A percentile compares a stretch with the other conserved stretches of the same genome.
Conservation (phyloP, 305 asterid species). For the Fraxinus albicans region DNA sequence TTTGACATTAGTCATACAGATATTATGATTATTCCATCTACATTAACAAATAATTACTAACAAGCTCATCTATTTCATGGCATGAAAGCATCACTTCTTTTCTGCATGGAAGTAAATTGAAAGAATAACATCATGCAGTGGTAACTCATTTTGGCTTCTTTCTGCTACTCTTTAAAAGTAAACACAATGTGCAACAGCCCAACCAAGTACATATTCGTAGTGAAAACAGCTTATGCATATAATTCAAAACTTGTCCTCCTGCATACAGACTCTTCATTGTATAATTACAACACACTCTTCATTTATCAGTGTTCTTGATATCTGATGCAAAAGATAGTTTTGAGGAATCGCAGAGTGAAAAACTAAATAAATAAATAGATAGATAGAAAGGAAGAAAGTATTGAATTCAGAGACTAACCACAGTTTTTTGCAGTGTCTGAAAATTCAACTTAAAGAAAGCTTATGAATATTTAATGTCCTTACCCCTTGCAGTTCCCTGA, state of each 20-base stretch:
- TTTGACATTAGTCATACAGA: neutral
- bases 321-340: neutral
- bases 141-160: neutral
- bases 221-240: neutral
- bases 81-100: neutral
- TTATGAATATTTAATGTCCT: slow-evolving; percentile 22
- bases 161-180: neutral
- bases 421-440: slow-evolving; percentile 10
- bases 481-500: slow-evolving; percentile 98
- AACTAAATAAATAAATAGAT: neutral
- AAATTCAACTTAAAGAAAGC: slow-evolving; percentile 10
- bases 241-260: neutral
- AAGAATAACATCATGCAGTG: neutral
- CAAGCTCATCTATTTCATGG: neutral
- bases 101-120: neutral
- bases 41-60: neutral
- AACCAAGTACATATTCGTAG: neutral
- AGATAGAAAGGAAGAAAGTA: neutral
- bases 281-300: neutral
- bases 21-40: neutral
- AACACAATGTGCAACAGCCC: neutral
- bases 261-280: neutral
- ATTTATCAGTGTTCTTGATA: neutral
- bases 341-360: neutral
- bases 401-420: slow-evolving; percentile 1